Conservation (phyloP, 345 rosid species). For the Adansonia digitata region DNA sequence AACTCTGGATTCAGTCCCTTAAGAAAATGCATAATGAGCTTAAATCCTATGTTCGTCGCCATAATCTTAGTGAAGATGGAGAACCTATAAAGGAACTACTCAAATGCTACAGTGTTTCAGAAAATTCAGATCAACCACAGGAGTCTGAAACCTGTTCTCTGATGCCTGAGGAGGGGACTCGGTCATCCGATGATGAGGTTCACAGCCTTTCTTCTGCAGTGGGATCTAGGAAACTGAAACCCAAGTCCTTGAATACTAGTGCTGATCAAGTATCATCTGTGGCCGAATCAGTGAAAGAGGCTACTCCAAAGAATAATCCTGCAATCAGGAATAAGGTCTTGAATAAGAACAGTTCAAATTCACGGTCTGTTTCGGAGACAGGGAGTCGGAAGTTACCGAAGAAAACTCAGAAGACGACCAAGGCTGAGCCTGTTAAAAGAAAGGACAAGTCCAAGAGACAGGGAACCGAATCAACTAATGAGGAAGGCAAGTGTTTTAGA, state of each 20-base stretch:
- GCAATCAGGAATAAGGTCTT: conserved; percentile 35
- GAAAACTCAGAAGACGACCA: conserved; percentile 47
- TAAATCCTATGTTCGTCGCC: conserved; percentile 55
- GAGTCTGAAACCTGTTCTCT: conserved; percentile 54
- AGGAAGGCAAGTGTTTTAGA: conserved; percentile 40
- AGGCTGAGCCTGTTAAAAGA: conserved; percentile 35
- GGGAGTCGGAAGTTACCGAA: conserved; percentile 38
- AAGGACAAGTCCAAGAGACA: conserved; percentile 39
- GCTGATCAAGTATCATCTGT: conserved; percentile 32
- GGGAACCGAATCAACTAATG: conserved; percentile 36
- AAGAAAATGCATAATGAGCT: conserved; percentile 67
- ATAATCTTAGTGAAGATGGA: conserved; percentile 48
- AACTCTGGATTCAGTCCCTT: conserved; percentile 43
- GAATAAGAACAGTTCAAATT: conserved; percentile 33
- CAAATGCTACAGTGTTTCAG: conserved; percentile 48
- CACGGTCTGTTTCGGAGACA: conserved; percentile 37
- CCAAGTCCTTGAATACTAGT: conserved; percentile 47
- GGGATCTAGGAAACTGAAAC: conserved; percentile 45
- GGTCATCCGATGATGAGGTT: conserved; percentile 60
- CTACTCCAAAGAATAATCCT: conserved; percentile 32
- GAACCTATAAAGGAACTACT: conserved; percentile 53
- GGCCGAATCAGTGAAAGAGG: conserved; percentile 32
- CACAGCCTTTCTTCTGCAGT: conserved; percentile 38
- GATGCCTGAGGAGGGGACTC: conserved; percentile 51
- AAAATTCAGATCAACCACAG: conserved; percentile 46